These are phyloP conservation scores for Plectosphaerella plurivora DNA, from an alignment of 2,329 filamentous ascomycete species.

Conservation along the genomic window DNA sequence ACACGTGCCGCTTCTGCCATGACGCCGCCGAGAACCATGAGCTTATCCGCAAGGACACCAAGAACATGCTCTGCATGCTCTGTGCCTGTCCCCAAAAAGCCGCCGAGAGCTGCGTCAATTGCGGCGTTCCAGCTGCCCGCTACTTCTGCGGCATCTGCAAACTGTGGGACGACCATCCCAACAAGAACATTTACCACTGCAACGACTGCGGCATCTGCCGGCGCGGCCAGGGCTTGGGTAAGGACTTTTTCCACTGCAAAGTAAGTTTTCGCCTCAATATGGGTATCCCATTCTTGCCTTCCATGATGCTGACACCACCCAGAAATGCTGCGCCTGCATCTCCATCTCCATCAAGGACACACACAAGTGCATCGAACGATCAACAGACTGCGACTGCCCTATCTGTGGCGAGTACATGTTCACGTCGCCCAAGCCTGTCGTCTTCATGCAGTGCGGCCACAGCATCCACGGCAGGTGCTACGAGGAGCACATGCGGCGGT, in stretches of 20 bases:
- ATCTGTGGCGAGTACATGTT: constrained; percentile 98
- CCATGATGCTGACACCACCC: constrained; percentile 3
- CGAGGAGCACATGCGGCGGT: constrained; percentile 78
- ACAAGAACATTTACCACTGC: constrained; percentile 94
- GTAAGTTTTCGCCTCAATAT: constrained; percentile 38
- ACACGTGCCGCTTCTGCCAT: constrained; percentile 92
- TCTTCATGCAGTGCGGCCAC: constrained; percentile 94
- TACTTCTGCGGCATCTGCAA: constrained; percentile 96
- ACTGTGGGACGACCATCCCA: constrained; percentile 90
- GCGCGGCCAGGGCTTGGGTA: constrained; percentile 83
- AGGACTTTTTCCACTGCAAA: constrained; percentile 98
- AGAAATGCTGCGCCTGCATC: constrained; percentile 93
- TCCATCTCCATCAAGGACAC: constrained; percentile 78
- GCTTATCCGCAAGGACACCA: constrained; percentile 77
- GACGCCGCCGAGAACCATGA: constrained; percentile 76
- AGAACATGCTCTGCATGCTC: constrained; percentile 96
- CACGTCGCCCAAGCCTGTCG: constrained; percentile 79
- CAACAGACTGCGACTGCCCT: constrained; percentile 92
- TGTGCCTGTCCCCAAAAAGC: constrained; percentile 83
- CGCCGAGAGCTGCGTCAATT: constrained; percentile 71
- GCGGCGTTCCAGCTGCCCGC: constrained; percentile 71
- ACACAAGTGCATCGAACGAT: constrained; percentile 91
- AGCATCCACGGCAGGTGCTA: constrained; percentile 92
- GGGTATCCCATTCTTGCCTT: constrained; percentile 4
- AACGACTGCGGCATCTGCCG: constrained; percentile 94